Percentiles rank a stretch among this genome's conserved stretches.
Conservation (phyloP, 352 stramenopile genomes). For the Saprolegnia parasitica region DNA sequence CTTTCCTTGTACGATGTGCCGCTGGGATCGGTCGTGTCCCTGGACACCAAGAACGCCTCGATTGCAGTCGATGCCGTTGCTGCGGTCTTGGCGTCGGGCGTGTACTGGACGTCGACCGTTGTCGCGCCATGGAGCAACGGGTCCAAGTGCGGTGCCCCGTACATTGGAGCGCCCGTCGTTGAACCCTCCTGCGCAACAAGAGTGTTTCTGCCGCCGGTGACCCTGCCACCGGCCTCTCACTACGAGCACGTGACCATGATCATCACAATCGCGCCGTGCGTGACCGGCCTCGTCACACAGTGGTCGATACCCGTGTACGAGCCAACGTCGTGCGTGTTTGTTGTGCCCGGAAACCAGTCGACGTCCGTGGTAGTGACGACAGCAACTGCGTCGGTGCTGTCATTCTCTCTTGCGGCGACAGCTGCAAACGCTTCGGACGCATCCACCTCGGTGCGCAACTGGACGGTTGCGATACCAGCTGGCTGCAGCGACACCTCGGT, state of each 20-base stretch:
- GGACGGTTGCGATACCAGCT: background rate
- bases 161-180: no score
- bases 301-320: conserved; percentile 3
- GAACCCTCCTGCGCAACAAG: no score
- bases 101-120: no score
- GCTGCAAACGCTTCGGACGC: background rate
- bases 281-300: background rate
- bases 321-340: background rate
- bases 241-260: background rate
- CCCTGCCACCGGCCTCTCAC: background rate
- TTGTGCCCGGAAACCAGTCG: background rate
- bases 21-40: no score
- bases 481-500: background rate
- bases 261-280: background rate
- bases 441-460: background rate
- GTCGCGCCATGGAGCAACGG: no score
- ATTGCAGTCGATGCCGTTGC: no score
- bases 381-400: background rate
- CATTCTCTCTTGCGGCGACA: background rate
- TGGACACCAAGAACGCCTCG: no score
- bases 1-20: no score
- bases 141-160: no score
- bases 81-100: no score
- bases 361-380: background rate
- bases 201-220: background rate